These are phyloP conservation scores for Tolypocladium ophioglossoides DNA, from an alignment of 2,329 filamentous ascomycete genomes.

Conservation along the genomic window DNA sequence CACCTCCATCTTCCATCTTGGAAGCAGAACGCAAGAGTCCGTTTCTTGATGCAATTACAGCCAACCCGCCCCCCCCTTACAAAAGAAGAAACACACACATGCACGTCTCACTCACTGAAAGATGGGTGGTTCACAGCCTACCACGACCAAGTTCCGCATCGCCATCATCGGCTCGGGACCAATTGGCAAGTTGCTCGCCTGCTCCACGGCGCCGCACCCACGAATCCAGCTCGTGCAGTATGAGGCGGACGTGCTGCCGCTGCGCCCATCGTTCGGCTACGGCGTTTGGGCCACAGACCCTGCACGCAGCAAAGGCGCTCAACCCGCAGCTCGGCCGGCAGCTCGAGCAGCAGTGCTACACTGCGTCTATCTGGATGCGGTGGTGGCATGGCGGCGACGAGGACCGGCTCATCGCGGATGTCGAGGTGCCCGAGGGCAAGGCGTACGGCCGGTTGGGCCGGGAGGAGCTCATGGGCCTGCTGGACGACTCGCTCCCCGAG, in stretches of 20 bases:
- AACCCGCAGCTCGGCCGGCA: neutral
- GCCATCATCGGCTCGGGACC: constrained; percentile 3
- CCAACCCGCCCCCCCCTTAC: too few relatives aligned
- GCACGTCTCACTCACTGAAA: neutral
- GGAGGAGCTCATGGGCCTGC: constrained; percentile 1
- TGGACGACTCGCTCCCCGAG: constrained; percentile 1
- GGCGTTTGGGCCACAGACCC: neutral
- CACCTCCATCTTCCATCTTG: neutral
- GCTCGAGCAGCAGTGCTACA: constrained; percentile 1
- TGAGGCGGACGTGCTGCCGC: neutral
- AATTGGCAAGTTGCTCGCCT: constrained; percentile 1
- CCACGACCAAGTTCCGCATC: constrained; percentile 6
- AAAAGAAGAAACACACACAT: too few relatives aligned
- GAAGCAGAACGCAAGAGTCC: too few relatives aligned
- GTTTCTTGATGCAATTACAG: neutral
- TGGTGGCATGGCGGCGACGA: constrained; percentile 1
- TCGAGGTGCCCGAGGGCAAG: constrained; percentile 1
- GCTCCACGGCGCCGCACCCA: neutral
- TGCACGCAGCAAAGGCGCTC: neutral
- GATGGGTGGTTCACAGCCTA: neutral
- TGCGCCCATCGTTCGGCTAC: neutral
- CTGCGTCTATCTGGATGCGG: neutral
- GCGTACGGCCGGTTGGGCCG: neutral
- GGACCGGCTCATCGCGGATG: constrained; percentile 1
- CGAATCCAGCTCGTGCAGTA: neutral